Percentiles rank a stretch among this genome's conserved stretches.
These are phyloP conservation scores for Exophiala mesophila DNA, from an alignment of 2,329 filamentous ascomycete species.

Conservation along the genomic window DNA sequence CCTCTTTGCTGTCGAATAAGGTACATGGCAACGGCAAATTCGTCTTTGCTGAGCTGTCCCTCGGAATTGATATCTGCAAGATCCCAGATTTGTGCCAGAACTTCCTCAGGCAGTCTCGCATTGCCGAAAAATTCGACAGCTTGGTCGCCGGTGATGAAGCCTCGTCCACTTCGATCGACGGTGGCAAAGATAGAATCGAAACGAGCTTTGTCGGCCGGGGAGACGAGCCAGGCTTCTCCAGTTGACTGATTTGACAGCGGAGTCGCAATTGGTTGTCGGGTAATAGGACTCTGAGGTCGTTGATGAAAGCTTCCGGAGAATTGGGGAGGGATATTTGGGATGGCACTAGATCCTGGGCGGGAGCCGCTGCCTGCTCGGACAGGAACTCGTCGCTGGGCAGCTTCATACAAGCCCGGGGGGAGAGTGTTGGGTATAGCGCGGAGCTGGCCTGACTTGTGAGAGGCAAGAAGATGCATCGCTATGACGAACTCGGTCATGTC, in stretches of 20 bases:
- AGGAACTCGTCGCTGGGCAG: constrained; percentile 66
- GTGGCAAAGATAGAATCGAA: constrained; percentile 83
- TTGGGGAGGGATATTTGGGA: constrained; percentile 73
- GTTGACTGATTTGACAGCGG: constrained; percentile 51
- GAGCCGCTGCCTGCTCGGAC: constrained; percentile 49
- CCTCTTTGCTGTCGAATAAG: constrained; percentile 85
- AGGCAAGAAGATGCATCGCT: constrained; percentile 93
- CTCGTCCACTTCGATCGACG: constrained; percentile 74
- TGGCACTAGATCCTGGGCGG: constrained; percentile 47
- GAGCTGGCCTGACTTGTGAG: constrained; percentile 78
- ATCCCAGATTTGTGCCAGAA: constrained; percentile 93
- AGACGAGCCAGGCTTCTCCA: constrained; percentile 74
- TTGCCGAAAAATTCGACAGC: constrained; percentile 92
- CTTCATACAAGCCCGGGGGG: constrained; percentile 83
- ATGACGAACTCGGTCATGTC: constrained; percentile 92
- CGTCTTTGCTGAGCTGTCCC: constrained; percentile 77
- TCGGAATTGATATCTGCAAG: constrained; percentile 89
- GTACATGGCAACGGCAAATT: constrained; percentile 97
- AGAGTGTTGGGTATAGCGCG: constrained; percentile 73
- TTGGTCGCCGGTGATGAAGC: constrained; percentile 87
- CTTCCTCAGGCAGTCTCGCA: constrained; percentile 82
- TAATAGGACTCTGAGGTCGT: constrained; percentile 58
- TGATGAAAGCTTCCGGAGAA: constrained; percentile 59
- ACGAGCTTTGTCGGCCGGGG: constrained; percentile 73
- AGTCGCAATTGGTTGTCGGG: constrained; percentile 47